A percentile compares a stretch with the other conserved stretches of the same genome.
phyloP scores from a whole-genome alignment of 2,329 filamentous ascomycete species.

The Massarina eburnea region DNA sequence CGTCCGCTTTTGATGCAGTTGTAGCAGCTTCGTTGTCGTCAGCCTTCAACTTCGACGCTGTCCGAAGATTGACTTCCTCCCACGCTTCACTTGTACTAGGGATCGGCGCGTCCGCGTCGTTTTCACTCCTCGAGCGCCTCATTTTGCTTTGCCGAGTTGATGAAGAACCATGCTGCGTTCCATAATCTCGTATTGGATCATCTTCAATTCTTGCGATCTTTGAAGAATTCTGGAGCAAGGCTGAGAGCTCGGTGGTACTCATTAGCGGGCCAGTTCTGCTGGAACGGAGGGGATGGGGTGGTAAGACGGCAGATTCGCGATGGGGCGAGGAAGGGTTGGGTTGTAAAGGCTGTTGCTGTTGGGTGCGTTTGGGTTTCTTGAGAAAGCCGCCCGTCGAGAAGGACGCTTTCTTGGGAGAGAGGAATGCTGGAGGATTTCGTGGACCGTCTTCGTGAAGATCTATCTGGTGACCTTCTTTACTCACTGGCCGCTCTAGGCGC shows the following conservation, averaged over 20 bases:
- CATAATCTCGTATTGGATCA: conserved; percentile 28
- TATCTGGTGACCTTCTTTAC: conserved; percentile 8
- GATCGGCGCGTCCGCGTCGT: conserved; percentile 35
- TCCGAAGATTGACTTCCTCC: conserved; percentile 30
- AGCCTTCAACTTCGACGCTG: neutral
- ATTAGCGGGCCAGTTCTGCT: conserved; percentile 24
- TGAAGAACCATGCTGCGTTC: no score
- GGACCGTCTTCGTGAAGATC: conserved; percentile 8
- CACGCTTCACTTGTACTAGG: conserved; percentile 31
- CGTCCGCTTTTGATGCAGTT: conserved; percentile 1
- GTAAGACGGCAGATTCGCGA: conserved; percentile 15
- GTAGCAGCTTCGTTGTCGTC: neutral
- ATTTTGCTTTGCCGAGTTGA: conserved; percentile 19
- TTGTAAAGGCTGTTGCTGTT: conserved; percentile 4
- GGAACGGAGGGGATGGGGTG: conserved; percentile 21
- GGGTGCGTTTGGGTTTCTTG: conserved; percentile 18
- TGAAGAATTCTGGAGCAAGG: conserved; percentile 22
- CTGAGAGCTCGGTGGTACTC: conserved; percentile 32
- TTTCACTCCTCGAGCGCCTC: conserved; percentile 32
- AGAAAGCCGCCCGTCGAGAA: conserved; percentile 32
- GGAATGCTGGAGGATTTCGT: conserved; percentile 9
- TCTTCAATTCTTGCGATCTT: conserved; percentile 13
- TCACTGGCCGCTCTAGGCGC: conserved; percentile 3
- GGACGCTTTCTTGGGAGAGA: conserved; percentile 17
- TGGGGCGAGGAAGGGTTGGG: conserved; percentile 3